Conservation (phyloP, 352 stramenopile species). For the Thalassiosira livingstoniorum region DNA sequence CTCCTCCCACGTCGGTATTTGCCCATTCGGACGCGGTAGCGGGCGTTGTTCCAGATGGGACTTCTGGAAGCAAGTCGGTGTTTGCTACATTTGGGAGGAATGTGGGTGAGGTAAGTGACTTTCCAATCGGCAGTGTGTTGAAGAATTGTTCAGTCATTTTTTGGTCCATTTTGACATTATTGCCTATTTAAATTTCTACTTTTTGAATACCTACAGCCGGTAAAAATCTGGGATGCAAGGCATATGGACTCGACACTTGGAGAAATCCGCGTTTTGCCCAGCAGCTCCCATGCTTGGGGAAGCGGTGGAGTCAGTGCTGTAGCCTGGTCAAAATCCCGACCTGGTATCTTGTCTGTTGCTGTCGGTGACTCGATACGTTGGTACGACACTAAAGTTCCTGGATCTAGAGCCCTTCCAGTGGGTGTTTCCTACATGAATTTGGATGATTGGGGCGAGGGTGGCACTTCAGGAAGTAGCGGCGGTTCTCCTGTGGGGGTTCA, state of each 20-base stretch:
- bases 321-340: constrained; percentile 57
- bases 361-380: constrained; percentile 65
- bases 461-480: constrained; percentile 42
- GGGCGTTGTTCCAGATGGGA: constrained; percentile 69
- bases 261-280: constrained; percentile 61
- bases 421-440: constrained; percentile 54
- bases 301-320: constrained; percentile 53
- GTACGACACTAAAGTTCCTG: constrained; percentile 70
- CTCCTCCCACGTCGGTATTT: constrained; percentile 59
- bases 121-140: too few species aligned
- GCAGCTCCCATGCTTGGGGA: neutral
- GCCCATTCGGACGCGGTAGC: constrained; percentile 73
- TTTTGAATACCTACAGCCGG: too few species aligned
- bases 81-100: constrained; percentile 76
- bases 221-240: constrained; percentile 81
- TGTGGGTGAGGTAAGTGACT: too few species aligned
- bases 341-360: constrained; percentile 66
- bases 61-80: constrained; percentile 27
- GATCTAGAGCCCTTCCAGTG: constrained; percentile 55
- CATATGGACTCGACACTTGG: constrained; percentile 67
- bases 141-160: too few species aligned
- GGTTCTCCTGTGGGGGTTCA: too few species aligned
- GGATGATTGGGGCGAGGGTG: constrained; percentile 8
- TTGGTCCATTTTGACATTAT: too few species aligned
- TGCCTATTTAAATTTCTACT: too few species aligned